phyloP scores from a whole-genome alignment of 1,284 basidiomycete genomes.

The Sanghuangporus sanghuang region DNA sequence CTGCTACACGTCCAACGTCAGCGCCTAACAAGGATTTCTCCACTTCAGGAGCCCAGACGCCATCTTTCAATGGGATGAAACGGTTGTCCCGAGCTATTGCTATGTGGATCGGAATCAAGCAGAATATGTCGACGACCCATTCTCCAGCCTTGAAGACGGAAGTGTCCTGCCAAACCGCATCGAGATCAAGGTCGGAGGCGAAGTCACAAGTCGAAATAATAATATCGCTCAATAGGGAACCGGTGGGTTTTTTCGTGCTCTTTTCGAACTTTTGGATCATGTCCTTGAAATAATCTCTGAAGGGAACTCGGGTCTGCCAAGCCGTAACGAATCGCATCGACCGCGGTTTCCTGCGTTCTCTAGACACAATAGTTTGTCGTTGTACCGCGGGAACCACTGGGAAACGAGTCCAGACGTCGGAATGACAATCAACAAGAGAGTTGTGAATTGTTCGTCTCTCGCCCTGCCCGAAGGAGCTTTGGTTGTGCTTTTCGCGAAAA shows the following conservation, averaged over 20 bases:
- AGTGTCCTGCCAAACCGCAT: conserved; percentile 20
- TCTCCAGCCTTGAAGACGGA: conserved; percentile 44
- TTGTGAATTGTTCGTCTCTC: conserved; percentile 35
- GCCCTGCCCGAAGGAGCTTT: conserved; percentile 16
- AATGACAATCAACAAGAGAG: conserved; percentile 48
- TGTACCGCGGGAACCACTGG: conserved; percentile 53
- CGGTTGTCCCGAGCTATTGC: conserved; percentile 53
- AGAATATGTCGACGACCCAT: conserved; percentile 58
- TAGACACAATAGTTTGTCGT: conserved; percentile 38
- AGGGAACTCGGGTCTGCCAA: background rate
- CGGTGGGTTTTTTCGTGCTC: conserved; percentile 46
- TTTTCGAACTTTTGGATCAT: conserved; percentile 44
- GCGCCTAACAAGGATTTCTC: conserved; percentile 53
- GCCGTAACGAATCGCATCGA: conserved; percentile 39
- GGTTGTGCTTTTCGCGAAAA: conserved; percentile 38
- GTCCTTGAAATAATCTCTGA: conserved; percentile 37
- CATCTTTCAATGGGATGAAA: conserved; percentile 57
- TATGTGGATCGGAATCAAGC: conserved; percentile 60
- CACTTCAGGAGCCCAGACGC: conserved; percentile 42
- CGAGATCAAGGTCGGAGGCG: conserved; percentile 11
- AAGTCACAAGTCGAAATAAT: conserved; percentile 26
- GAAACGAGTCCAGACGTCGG: conserved; percentile 60
- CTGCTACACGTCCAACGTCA: conserved; percentile 51
- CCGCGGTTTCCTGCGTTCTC: conserved; percentile 26
- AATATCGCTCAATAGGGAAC: conserved; percentile 35